phyloP scores from a whole-genome alignment of 495 filamentous ascomycete genomes.

The Aspergillus olivimuriae region DNA sequence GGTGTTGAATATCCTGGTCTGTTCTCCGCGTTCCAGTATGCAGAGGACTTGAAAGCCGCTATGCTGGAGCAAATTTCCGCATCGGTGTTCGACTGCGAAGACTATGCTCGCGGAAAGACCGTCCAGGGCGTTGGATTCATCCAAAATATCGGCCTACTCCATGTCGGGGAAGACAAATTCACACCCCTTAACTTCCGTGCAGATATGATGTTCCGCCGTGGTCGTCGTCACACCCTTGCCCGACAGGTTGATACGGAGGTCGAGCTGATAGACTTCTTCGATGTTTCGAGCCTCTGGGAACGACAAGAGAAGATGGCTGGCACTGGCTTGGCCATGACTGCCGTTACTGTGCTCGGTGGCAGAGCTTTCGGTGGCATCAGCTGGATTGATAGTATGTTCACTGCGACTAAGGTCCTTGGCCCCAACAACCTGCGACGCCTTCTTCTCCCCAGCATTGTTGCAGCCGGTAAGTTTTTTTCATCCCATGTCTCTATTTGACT shows the following conservation, averaged over 20 bases:
- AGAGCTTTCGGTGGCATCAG: constrained; percentile 75
- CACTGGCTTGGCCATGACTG: constrained; percentile 87
- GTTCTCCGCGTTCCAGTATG: constrained; percentile 80
- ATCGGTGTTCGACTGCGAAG: constrained; percentile 73
- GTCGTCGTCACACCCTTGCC: constrained; percentile 68
- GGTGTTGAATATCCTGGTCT: constrained; percentile 83
- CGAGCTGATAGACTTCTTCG: constrained; percentile 90
- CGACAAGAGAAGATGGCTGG: constrained; percentile 90
- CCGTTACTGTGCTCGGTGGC: constrained; percentile 77
- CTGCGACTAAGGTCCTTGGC: constrained; percentile 73
- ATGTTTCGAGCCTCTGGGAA: constrained; percentile 74
- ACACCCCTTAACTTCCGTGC: constrained; percentile 76
- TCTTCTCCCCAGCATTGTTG: constrained; percentile 71
- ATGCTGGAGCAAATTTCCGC: constrained; percentile 83
- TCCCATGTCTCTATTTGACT: constrained; percentile 1
- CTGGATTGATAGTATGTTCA: constrained; percentile 84
- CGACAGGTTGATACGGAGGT: constrained; percentile 80
- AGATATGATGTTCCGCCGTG: constrained; percentile 83
- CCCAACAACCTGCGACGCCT: constrained; percentile 73
- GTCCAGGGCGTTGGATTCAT: constrained; percentile 79
- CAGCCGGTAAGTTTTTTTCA: constrained; percentile 57
- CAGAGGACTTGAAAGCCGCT: constrained; percentile 84
- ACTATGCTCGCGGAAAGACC: constrained; percentile 72
- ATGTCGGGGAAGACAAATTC: constrained; percentile 78
- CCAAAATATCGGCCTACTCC: constrained; percentile 78